A percentile compares a stretch with the other conserved stretches of the same genome.
phyloP scores from a whole-genome alignment of 306 rosid species.

The Senna tora region DNA sequence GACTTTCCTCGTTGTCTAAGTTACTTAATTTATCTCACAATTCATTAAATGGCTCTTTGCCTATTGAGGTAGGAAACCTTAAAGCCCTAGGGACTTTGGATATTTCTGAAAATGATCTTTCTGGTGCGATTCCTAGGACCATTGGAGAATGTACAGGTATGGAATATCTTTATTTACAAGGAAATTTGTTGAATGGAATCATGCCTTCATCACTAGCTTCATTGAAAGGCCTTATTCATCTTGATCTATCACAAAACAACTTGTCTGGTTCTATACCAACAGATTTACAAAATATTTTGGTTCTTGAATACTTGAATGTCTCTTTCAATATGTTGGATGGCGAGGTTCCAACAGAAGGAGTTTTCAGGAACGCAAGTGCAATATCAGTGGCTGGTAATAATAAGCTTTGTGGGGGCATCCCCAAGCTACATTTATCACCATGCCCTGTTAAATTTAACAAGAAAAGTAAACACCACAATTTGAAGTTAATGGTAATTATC shows the following conservation, averaged over 20 bases:
- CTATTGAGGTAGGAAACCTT: not conserved
- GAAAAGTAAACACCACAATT: not conserved
- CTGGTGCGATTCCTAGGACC: not conserved
- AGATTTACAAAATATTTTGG: not conserved
- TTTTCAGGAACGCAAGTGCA: not conserved
- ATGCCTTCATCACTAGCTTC: slow-evolving; percentile 6
- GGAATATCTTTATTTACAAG: not conserved
- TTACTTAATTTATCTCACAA: not conserved
- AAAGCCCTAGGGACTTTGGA: not conserved
- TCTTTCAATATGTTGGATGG: not conserved
- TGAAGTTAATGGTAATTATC: not conserved
- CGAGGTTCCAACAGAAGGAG: slow-evolving; percentile 10
- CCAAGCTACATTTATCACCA: not conserved
- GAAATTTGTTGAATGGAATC: not conserved
- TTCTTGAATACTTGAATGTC: not conserved
- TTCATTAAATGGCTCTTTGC: not conserved
- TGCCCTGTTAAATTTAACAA: not conserved
- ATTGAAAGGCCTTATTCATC: not conserved
- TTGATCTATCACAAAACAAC: slow-evolving; percentile 24
- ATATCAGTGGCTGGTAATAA: not conserved
- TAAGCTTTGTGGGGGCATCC: slow-evolving; percentile 8
- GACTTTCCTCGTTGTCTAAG: not conserved
- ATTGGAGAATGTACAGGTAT: not conserved
- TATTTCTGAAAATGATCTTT: not conserved
- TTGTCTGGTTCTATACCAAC: not conserved